Conservation (phyloP, 2,329 filamentous ascomycete species). For the Parastagonospora avenae region DNA sequence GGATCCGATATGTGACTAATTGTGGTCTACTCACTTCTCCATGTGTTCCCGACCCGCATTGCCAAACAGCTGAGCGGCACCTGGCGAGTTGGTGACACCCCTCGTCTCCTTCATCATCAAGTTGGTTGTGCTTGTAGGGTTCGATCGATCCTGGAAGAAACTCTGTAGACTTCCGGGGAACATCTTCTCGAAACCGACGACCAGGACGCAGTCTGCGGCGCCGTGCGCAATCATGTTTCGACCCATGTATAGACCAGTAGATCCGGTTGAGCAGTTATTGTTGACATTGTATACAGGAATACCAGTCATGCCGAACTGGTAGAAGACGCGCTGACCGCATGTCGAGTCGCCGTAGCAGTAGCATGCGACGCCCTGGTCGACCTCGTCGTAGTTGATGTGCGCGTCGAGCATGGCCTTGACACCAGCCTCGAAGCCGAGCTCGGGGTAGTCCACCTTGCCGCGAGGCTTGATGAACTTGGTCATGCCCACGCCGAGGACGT, state of each 20-base stretch:
- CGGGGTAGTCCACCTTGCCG: constrained; percentile 91
- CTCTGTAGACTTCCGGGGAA: constrained; percentile 83
- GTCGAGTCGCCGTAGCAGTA: constrained; percentile 98
- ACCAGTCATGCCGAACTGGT: constrained; percentile 96
- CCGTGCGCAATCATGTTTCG: constrained; percentile 79
- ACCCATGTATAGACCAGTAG: constrained; percentile 84
- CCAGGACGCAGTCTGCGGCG: constrained; percentile 83
- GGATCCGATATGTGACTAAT: neutral
- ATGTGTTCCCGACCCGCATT: constrained; percentile 95
- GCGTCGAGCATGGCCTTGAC: constrained; percentile 83
- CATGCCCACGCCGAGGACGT: constrained; percentile 97
- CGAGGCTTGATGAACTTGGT: constrained; percentile 99
- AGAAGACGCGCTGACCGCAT: constrained; percentile 95
- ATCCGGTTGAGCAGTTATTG: constrained; percentile 98
- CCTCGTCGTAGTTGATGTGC: constrained; percentile 94
- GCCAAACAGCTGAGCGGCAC: constrained; percentile 91
- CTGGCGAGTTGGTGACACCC: constrained; percentile 80
- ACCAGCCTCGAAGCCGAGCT: constrained; percentile 90
- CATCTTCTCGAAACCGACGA: constrained; percentile 99
- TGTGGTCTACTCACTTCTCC: constrained; percentile 69
- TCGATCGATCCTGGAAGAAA: constrained; percentile 84
- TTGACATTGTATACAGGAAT: constrained; percentile 98
- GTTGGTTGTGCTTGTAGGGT: constrained; percentile 73
- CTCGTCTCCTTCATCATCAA: constrained; percentile 84
- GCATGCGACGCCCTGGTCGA: constrained; percentile 94